Conservation (phyloP, 2,329 filamentous ascomycete species). For the Xylariaceae sp. region DNA sequence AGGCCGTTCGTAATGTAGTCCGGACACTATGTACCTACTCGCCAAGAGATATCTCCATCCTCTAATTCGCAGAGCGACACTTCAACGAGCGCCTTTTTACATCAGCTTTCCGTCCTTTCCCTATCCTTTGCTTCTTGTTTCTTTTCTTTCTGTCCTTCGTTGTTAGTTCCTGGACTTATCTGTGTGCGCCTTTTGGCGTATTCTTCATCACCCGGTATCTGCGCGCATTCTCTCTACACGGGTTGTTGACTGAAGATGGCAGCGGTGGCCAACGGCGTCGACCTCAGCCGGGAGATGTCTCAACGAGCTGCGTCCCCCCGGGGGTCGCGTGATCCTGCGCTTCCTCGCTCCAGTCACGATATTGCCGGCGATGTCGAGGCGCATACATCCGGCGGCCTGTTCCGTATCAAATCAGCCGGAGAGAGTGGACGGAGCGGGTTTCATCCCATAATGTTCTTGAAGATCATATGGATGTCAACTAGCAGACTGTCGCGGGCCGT, state of each 20-base stretch:
- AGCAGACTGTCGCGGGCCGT: conserved; percentile 60
- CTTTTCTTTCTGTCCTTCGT: background rate
- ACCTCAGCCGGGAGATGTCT: conserved; percentile 21
- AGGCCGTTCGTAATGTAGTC: too few species aligned
- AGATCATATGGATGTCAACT: conserved; percentile 60
- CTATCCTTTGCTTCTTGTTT: background rate
- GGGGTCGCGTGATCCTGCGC: conserved; percentile 22
- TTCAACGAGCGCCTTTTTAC: too few species aligned
- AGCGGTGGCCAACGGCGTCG: background rate
- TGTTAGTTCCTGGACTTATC: background rate
- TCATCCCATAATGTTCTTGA: conserved; percentile 59
- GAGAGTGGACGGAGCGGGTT: conserved; percentile 66
- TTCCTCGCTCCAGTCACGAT: conserved; percentile 25
- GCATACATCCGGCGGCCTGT: conserved; percentile 7
- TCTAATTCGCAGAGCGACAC: too few species aligned
- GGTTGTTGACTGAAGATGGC: conserved; percentile 10
- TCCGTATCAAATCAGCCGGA: conserved; percentile 42
- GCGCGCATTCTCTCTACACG: background rate
- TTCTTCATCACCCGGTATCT: background rate
- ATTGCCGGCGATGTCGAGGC: conserved; percentile 1
- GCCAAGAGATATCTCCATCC: too few species aligned
- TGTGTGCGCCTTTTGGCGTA: background rate
- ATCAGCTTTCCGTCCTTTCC: background rate
- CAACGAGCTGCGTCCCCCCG: conserved; percentile 15
- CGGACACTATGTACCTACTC: too few species aligned